Evolutionary conservation across 2,329 filamentous ascomycete species (phyloP), one percentile per base, ranked within the genome.

Genomic region (Diaporthe sp.): DNA sequence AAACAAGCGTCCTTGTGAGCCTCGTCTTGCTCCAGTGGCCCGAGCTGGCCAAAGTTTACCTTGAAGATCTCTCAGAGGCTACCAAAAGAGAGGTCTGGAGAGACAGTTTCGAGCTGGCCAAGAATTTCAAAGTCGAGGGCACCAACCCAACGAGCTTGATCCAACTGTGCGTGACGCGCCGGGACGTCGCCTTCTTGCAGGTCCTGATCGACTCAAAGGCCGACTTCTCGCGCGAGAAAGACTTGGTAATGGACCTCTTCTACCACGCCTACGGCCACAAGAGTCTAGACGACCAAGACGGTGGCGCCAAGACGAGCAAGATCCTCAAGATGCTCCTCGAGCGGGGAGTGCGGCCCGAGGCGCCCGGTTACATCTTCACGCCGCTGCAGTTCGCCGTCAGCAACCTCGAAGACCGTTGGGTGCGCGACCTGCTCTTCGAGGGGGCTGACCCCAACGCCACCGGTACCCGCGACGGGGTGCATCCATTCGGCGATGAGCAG

Each of bases 381-480:
- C 72, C 72, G 2, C 28, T 74, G 4, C 72, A 74, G 13, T 40
- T 74, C 25, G 72, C 72, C 28, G 69, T 60, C 35, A 40, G 19
- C 22, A 25, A 55, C 6, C 47, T 71, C 15, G 66, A 74, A 22
- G 42, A 25, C 1, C 4, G 17, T 6, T 71, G 66, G 72, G 72
- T 74, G 19, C 3, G 47, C 0, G 61, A 30, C 1, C 28, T 73
- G 1, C 50, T 73, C 28, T 22, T 4, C 4, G 40, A 42, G n/a
- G 33, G 40, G 3, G 61, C 71, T 0, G 17, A 69, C 19, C 60
- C 52, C 47, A 47, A 69, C 2, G 71, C 40, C 15, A 15, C 12
- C 4, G 71, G 71, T 2, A 9, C 13, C 2, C 1, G 19, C n/a
- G n/a, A 28, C 0, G 71, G 71, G 3, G 25, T 38, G 1, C 7